Base-by-base conservation (phyloP, 805 yeast species). In the Nakazawaea siamensis region DNA sequence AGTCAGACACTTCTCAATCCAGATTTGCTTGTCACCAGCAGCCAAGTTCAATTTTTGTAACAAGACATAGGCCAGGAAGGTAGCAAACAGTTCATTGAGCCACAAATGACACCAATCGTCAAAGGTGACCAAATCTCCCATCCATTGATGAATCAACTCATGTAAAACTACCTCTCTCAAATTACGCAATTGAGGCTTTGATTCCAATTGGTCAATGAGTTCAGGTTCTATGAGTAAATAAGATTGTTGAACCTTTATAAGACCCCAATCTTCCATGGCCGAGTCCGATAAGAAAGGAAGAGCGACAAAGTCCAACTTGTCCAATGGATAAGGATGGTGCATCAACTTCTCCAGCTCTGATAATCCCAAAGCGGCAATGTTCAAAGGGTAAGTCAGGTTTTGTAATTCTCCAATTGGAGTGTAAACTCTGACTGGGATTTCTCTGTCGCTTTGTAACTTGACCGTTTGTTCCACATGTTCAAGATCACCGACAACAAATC, bases 261-360 rank as follows among this genome's bases (percentile, higher is more conserved):
- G 55, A 3, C 85, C 82, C 72, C 80, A 77, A 51, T 82, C 81
- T 51, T 83, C 94, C 76, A 80, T 82, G 2, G 84, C 94, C 39
- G 83, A 82, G 50, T 81, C 90, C 19, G 75, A 66, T 37, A 83
- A 59, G 45, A 76, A 79, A 8, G 92, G 92, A 7, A 83, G 52
- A 1, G 82, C 71, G 4, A 77, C 71, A 31, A 83, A 56, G 49
- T 82, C 92, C 18, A 83, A 54, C 44, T 83, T 82, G 2, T 64
- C 57, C 39, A 79, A 55, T 1, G 90, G 90, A 47, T 66, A 80
- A 1, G 48, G 43, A 10, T 46, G 46, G 1, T 64, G 60, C 33
- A 80, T 66, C 21, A 64, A 58, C 0, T 51, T 31, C 33, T 65
- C 73, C 27, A 80, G 41, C 4, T 60, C 41, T 4, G 80, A 79